These are phyloP conservation scores for Panicum miliaceum DNA, from an alignment of 176 grass and related monocot species.

Conservation along the genomic window DNA sequence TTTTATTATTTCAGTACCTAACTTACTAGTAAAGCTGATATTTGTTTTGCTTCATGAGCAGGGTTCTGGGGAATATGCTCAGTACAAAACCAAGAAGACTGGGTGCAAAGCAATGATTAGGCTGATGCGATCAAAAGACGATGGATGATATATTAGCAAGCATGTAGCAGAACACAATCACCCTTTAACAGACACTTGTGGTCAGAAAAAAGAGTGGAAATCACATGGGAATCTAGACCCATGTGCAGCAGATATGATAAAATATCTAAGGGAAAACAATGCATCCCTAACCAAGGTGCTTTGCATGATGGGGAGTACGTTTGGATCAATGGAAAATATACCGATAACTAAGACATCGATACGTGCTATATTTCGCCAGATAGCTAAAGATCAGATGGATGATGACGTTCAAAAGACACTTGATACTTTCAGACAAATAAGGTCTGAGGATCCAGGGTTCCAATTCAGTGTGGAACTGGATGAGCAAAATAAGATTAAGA, in stretches of 20 bases:
- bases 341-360: neutral
- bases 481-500: no score
- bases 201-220: neutral
- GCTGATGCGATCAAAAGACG: neutral
- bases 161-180: neutral
- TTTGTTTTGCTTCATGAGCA: no score
- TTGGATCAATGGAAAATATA: neutral
- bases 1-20: no score
- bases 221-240: neutral
- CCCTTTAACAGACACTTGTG: neutral
- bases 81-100: neutral
- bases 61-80: no score
- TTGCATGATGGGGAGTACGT: neutral
- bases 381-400: no score
- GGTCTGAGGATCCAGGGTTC: no score
- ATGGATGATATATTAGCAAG: neutral
- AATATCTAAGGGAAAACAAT: neutral
- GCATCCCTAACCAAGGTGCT: neutral
- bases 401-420: no score
- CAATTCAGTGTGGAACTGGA: no score
- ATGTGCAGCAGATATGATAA: neutral
- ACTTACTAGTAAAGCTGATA: no score
- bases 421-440: no score
- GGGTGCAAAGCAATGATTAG: neutral
- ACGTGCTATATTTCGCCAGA: neutral